Evolutionary conservation across 208 protist species (phyloP).

Genomic region (Kentomonas sorsogonicus): DNA sequence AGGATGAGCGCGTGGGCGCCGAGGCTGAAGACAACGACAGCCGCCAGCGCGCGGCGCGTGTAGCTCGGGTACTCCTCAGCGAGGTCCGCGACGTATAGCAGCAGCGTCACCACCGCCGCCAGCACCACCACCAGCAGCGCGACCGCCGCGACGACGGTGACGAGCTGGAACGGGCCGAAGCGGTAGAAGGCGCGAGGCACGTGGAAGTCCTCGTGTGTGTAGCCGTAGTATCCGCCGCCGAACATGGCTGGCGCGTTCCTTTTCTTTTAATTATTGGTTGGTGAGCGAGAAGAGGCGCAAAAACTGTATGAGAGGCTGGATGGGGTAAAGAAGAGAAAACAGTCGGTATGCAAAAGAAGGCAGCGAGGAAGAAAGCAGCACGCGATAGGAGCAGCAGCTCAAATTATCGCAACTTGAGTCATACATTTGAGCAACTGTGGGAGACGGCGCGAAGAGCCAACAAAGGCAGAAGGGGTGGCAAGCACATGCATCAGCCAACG

Average conservation of each 20-base stretch:
- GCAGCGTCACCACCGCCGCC: neutral
- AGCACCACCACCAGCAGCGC: neutral
- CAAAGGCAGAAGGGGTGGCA: neutral
- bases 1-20: neutral
- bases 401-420: neutral
- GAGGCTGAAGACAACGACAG: neutral
- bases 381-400: neutral
- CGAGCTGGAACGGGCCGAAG: conserved; percentile 11
- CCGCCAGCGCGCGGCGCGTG: neutral
- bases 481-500: neutral
- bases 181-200: conserved; percentile 13
- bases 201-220: too few species aligned
- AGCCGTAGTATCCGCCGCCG: too few species aligned
- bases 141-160: neutral
- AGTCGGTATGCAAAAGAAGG: neutral
- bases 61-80: neutral
- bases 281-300: too few species aligned
- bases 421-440: neutral
- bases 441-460: neutral
- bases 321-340: neutral
- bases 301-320: too few species aligned
- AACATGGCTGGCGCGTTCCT: too few species aligned
- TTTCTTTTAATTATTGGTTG: too few species aligned
- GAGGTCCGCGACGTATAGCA: neutral
- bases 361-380: neutral